Evolutionary conservation across 2,329 filamentous ascomycete genomes (phyloP).

Genomic region (Drechmeria coniospora): DNA sequence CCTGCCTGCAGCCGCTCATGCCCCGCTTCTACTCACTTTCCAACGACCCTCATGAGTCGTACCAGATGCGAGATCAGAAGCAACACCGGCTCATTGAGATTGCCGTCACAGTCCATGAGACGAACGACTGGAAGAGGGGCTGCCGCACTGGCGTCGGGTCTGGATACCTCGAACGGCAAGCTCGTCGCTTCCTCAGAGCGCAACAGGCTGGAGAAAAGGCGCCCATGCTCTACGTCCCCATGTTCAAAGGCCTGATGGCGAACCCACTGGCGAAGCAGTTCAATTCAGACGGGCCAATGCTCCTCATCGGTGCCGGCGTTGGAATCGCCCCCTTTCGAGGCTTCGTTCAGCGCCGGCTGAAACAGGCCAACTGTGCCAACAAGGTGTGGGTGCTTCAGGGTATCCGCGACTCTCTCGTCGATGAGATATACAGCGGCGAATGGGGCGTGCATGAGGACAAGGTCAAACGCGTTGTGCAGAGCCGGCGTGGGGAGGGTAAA

Average conservation of each 20-base stretch:
- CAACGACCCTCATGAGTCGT: conserved; percentile 77
- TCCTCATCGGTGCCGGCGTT: conserved; percentile 90
- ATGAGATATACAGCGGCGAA: conserved; percentile 93
- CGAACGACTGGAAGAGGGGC: conserved; percentile 59
- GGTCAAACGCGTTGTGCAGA: conserved; percentile 70
- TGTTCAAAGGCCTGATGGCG: conserved; percentile 97
- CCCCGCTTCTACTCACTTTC: conserved; percentile 96
- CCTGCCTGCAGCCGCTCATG: conserved; percentile 76
- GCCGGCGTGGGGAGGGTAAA: conserved; percentile 58
- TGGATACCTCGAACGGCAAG: conserved; percentile 82
- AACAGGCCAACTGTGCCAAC: conserved; percentile 91
- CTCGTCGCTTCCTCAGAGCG: conserved; percentile 53
- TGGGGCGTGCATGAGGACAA: conserved; percentile 87
- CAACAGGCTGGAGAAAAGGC: conserved; percentile 42
- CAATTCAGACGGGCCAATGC: conserved; percentile 87
- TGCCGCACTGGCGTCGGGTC: conserved; percentile 74
- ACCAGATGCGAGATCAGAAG: conserved; percentile 50
- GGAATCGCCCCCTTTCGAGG: conserved; percentile 95
- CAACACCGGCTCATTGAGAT: conserved; percentile 78
- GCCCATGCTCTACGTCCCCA: conserved; percentile 63
- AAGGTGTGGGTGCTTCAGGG: conserved; percentile 96
- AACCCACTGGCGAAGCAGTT: conserved; percentile 91
- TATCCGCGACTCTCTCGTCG: conserved; percentile 81
- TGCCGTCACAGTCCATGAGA: conserved; percentile 90
- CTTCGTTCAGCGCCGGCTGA: conserved; percentile 85